Conservation (phyloP, 805 yeast species). For the Cyberlindnera americana region DNA sequence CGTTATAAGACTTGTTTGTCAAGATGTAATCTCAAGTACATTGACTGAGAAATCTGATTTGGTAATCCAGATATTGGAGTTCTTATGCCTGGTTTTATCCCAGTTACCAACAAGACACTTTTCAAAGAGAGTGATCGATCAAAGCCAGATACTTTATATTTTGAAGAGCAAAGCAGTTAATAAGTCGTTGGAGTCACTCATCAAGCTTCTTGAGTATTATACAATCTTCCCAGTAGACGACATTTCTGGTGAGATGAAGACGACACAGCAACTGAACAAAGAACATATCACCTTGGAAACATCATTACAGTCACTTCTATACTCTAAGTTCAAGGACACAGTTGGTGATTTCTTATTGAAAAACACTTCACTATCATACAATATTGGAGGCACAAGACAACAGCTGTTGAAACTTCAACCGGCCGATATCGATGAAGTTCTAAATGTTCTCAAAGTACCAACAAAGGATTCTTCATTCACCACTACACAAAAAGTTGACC, state of each 20-base stretch:
- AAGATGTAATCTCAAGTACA: background rate
- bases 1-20: background rate
- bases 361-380: slow-evolving; percentile 1
- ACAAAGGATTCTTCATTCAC: background rate
- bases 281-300: slow-evolving; percentile 12
- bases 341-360: slow-evolving; percentile 13
- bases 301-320: slow-evolving; percentile 26
- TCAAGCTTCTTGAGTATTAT: slow-evolving; percentile 22
- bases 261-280: slow-evolving; percentile 16
- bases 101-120: slow-evolving; percentile 41
- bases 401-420: slow-evolving; percentile 1
- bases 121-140: slow-evolving; percentile 30
- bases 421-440: background rate
- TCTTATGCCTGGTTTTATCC: slow-evolving; percentile 28
- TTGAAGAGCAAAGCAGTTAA: background rate
- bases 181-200: slow-evolving; percentile 4
- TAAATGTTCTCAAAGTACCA: background rate
- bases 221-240: slow-evolving; percentile 41
- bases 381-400: background rate
- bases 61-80: background rate
- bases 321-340: slow-evolving; percentile 17
- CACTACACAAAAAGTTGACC: slow-evolving; percentile 1
- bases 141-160: slow-evolving; percentile 12
- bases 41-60: background rate
- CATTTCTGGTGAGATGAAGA: slow-evolving; percentile 31